Evolutionary conservation across 208 protist species (phyloP).

Genomic region (Acanthamoeba sp.): DNA sequence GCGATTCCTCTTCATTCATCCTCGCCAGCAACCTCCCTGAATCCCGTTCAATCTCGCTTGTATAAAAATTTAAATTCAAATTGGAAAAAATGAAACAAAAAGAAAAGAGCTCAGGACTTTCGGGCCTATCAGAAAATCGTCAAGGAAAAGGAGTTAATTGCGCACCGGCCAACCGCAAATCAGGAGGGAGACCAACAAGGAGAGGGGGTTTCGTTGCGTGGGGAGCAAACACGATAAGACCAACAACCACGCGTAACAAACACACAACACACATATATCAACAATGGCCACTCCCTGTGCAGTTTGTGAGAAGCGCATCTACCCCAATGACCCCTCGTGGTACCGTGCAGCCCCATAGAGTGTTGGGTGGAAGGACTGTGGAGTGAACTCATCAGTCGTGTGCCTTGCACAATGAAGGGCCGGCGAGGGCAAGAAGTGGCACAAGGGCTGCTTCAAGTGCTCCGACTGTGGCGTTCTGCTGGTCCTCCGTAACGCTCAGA

Average conservation of each 20-base stretch:
- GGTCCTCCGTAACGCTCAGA: conserved; percentile 56
- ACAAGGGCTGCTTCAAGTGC: conserved; percentile 74
- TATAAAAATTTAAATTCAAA: neutral
- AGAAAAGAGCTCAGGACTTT: conserved; percentile 12
- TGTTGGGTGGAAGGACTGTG: neutral
- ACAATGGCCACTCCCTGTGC: conserved; percentile 45
- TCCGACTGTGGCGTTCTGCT: conserved; percentile 37
- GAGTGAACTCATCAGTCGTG: neutral
- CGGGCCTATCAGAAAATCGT: neutral
- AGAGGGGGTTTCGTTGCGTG: no score
- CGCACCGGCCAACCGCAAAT: no score
- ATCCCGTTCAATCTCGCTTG: neutral
- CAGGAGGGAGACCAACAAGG: no score
- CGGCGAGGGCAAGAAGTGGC: conserved; percentile 66
- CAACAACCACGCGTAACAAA: neutral
- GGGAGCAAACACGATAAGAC: no score
- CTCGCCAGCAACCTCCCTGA: neutral
- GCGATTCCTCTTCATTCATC: conserved; percentile 57
- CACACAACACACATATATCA: neutral
- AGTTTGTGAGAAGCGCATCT: conserved; percentile 51
- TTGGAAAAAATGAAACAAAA: neutral
- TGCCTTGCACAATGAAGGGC: neutral
- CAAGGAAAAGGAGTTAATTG: no score
- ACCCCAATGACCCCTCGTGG: conserved; percentile 46
- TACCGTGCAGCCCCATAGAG: neutral